Evolutionary conservation across 2,329 filamentous ascomycete species (phyloP), one percentile per base, ranked within the genome.

Genomic region (Pseudocercospora eumusae): DNA sequence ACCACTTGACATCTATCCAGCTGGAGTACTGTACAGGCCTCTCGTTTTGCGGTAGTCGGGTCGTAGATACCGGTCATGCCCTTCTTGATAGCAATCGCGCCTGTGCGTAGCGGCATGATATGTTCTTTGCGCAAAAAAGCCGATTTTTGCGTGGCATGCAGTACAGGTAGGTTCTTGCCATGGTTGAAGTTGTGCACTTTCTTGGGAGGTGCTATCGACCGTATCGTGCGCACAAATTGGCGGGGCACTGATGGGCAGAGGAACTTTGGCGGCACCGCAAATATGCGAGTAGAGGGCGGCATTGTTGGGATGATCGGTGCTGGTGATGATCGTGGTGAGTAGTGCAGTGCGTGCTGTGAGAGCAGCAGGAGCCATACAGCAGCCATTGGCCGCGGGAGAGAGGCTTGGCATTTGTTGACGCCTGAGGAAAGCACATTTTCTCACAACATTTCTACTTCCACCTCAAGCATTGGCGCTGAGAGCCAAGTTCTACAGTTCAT

Each of bases 31-130:
- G 95, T 99, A 81, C 92, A 96, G 20, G 93, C 84, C 62, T 88
- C 89, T 67, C 93, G 88, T 66, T 84, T 84, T 69, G 91, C 90
- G 25, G 90, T 90, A 70, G 87, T 85, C 0, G 84, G 78, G 73
- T 92, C 88, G 83, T 90, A 98, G 67, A 97, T 79, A 63, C 90
- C 93, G 47, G 92, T 96, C 91, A 99, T 98, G 77, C 95, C 95
- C 80, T 93, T 93, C 80, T 99, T 99, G 75, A 88, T 84, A 11
- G 90, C 92, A 52, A 99, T 83, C 8, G 91, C 88, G 28, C 95
- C 95, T 1, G 92, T 88, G 27, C 95, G 89, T 45, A 85, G 79
- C 6, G 87, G 86, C 10, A 86, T 81, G 0, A 81, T 84, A 66
- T 80, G 79, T 42, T 81, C 78, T 75, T 84, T 86, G 55, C 86